Evolutionary conservation across 192 early-diverging fungal species (phyloP).

Genomic region (Coemansia sp.): DNA sequence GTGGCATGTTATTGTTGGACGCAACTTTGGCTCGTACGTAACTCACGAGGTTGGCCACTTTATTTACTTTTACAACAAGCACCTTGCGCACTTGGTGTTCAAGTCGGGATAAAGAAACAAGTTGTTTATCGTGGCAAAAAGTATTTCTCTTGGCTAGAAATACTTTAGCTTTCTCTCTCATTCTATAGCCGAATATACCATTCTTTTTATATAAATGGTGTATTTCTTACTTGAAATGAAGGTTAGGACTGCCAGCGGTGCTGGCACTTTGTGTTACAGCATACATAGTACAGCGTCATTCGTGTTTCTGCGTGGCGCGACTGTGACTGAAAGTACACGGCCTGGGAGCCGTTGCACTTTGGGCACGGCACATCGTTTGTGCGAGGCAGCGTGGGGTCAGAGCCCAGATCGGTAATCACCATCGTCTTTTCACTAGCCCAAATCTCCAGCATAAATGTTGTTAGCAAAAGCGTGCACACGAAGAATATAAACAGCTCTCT

Average conservation of each 20-base stretch:
- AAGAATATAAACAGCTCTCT: background rate
- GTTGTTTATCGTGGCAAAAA: background rate
- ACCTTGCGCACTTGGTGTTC: constrained; percentile 93
- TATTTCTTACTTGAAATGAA: background rate
- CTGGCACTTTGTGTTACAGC: constrained; percentile 63
- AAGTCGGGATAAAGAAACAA: constrained; percentile 72
- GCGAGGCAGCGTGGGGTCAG: constrained; percentile 75
- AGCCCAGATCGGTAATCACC: constrained; percentile 68
- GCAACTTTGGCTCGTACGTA: constrained; percentile 98
- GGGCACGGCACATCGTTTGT: constrained; percentile 59
- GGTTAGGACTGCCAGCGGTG: constrained; percentile 64
- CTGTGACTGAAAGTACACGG: constrained; percentile 77
- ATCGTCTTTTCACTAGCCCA: constrained; percentile 62
- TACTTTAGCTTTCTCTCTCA: constrained; percentile 3
- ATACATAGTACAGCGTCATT: constrained; percentile 81
- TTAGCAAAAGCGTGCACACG: constrained; percentile 22
- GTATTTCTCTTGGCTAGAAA: background rate
- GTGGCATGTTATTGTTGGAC: constrained; percentile 98
- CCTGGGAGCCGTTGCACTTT: constrained; percentile 57
- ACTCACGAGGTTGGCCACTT: constrained; percentile 96
- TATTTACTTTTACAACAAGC: constrained; percentile 97
- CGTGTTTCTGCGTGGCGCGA: constrained; percentile 66
- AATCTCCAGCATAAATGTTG: background rate
- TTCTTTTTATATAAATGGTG: background rate
- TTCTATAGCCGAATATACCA: constrained; percentile 5